Percentiles rank a stretch among this genome's conserved stretches.
Evolutionary conservation across 106 monocot species (phyloP).

Genomic region (Ottelia alismoides): DNA sequence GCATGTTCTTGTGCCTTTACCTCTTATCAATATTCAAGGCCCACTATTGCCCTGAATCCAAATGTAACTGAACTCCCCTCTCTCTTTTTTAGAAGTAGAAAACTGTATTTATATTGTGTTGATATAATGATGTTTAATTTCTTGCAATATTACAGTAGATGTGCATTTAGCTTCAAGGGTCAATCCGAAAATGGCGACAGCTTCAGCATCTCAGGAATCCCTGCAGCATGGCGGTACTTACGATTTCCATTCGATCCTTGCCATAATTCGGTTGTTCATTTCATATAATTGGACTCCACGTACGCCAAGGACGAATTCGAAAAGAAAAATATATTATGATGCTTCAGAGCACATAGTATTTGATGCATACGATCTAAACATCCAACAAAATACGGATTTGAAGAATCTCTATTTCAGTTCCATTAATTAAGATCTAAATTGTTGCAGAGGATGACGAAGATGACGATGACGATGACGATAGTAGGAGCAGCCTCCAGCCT

Average conservation of each 20-base stretch:
- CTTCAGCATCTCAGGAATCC: neutral
- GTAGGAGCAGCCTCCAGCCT: slow-evolving; percentile 1
- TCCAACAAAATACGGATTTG: neutral
- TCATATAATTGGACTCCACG: too few relatives aligned
- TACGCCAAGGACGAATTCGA: too few relatives aligned
- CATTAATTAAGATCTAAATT: neutral
- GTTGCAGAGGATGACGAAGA: slow-evolving; percentile 12
- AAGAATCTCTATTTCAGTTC: neutral
- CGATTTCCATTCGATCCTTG: too few relatives aligned
- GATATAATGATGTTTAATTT: neutral
- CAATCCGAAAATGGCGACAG: neutral
- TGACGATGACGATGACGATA: slow-evolving; percentile 1
- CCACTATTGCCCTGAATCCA: slow-evolving; percentile 6
- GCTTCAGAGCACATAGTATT: neutral
- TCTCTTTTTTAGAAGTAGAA: neutral
- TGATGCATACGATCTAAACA: neutral
- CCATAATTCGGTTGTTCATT: too few relatives aligned
- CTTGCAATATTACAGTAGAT: neutral
- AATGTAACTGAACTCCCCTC: slow-evolving; percentile 2
- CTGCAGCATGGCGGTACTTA: neutral
- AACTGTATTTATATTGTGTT: neutral
- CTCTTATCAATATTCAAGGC: slow-evolving; percentile 37
- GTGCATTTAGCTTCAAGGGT: neutral
- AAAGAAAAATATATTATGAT: neutral
- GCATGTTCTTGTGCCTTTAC: slow-evolving; percentile 27